Base-by-base conservation (phyloP, 179 eudicot genomes). In the Heliamphora pulchella region DNA sequence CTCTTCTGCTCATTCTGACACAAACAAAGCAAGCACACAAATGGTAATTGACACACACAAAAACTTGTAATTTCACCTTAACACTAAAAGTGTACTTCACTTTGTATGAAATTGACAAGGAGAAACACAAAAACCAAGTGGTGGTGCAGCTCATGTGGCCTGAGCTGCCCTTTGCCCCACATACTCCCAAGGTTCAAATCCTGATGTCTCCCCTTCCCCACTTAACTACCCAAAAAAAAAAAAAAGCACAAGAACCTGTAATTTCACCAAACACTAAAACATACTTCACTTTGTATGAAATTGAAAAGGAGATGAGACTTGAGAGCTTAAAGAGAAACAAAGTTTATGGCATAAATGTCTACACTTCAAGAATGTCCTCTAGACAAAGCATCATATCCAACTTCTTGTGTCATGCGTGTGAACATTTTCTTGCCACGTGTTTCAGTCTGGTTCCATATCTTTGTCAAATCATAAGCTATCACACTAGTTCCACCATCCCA, bases 231-330 rank as follows among this genome's bases (percentile, higher is more conserved):
- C 53, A 48, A 48, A 8, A 18, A 46, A 8, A 5, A 0, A 71
- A 2, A 70, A 47, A 11, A 17, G 2, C 15, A 48, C 17, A 50
- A 18, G 8, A 50, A 20, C 43, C 39, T 20, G 47, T 48, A 71
- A 11, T 0, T 50, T 71, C 43, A 22, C 59, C 64, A 4, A 18
- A 50, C 8, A 50, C 31, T 6, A 50, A 2, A 13, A 71, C 48
- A 43, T 71, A 20, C 8, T 66, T 71, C 59, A 71, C 53, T 20
- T 71, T 10, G 75, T 20, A 71, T 8, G 43, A 71, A 71, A 50
- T 48, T 48, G 58, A 65, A 14, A 1, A 65, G 46, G 44, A 65
- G 46, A 9, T 39, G n/a, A 65, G 46, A 46, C 73, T 67, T 69
- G 0, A 44, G 73, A 44, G 73, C 17, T 68, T 70, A 9, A 31